These are phyloP conservation scores for Sphagnum fallax DNA, from an alignment of 228 moss, liverwort and hornwort species.

Conservation along the genomic window DNA sequence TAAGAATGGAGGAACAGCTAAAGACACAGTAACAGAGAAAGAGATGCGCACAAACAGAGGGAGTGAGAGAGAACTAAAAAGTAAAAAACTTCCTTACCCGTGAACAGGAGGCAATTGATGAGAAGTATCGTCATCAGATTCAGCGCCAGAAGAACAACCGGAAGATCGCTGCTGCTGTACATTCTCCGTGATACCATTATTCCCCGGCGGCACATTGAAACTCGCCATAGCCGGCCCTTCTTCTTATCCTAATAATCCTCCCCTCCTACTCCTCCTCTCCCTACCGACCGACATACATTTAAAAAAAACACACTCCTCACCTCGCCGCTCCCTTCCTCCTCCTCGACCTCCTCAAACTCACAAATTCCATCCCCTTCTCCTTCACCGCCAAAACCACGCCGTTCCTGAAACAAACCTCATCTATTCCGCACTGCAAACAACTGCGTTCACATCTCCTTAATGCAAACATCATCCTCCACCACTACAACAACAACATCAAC, in stretches of 20 bases:
- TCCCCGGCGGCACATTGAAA: slow-evolving; percentile 39
- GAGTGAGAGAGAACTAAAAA: too few relatives aligned
- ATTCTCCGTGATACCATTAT: slow-evolving; percentile 46
- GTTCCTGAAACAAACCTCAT: too few relatives aligned
- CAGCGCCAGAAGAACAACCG: slow-evolving; percentile 54
- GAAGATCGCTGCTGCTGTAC: slow-evolving; percentile 58
- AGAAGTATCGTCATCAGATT: slow-evolving; percentile 59
- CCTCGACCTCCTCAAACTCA: background rate
- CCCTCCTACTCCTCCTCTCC: background rate
- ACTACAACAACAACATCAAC: too few relatives aligned
- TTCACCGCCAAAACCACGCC: background rate
- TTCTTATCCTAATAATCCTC: slow-evolving; percentile 13
- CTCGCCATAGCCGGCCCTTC: slow-evolving; percentile 46
- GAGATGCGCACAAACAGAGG: too few relatives aligned
- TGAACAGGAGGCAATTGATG: slow-evolving; percentile 57
- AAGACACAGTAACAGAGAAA: too few relatives aligned
- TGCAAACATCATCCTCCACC: too few relatives aligned
- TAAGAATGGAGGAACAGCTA: too few relatives aligned
- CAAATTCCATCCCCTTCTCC: background rate
- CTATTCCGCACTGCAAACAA: too few relatives aligned
- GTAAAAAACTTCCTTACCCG: slow-evolving; percentile 17
- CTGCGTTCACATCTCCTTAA: too few relatives aligned
- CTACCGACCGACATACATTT: background rate
- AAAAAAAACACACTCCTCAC: background rate
- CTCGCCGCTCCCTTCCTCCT: background rate